phyloP scores from a whole-genome alignment of 1,139 yeast species.

The Suhomyces coccinellae region DNA sequence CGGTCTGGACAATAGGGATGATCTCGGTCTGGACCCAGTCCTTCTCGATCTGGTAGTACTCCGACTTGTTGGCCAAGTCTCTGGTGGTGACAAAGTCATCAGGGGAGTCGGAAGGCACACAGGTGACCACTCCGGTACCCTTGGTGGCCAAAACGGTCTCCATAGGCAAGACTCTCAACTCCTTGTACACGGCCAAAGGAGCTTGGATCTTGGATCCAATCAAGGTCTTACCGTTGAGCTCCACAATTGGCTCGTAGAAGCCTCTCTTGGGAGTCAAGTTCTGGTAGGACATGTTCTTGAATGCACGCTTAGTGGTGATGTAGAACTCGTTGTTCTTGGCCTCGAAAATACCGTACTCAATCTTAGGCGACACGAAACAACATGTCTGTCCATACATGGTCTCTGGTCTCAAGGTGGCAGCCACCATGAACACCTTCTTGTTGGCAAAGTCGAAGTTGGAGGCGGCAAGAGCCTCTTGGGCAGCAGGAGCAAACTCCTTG shows the following conservation, averaged over 20 bases:
- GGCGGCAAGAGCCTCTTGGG: slow-evolving; percentile 50
- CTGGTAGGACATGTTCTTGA: slow-evolving; percentile 96
- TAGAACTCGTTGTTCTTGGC: slow-evolving; percentile 77
- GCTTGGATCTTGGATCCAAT: slow-evolving; percentile 88
- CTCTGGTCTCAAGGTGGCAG: slow-evolving; percentile 98
- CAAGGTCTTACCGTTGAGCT: slow-evolving; percentile 68
- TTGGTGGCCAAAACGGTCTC: slow-evolving; percentile 91
- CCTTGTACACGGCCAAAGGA: slow-evolving; percentile 71
- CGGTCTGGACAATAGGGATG: slow-evolving; percentile 73
- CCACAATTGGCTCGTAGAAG: slow-evolving; percentile 57
- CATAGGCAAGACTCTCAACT: slow-evolving; percentile 91
- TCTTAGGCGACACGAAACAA: slow-evolving; percentile 96
- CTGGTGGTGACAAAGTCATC: slow-evolving; percentile 88
- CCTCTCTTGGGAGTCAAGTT: slow-evolving; percentile 91
- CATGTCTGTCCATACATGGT: slow-evolving; percentile 99
- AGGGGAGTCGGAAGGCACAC: slow-evolving; percentile 98
- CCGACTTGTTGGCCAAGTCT: slow-evolving; percentile 88
- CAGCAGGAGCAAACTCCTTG: slow-evolving; percentile 59
- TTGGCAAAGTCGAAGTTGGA: slow-evolving; percentile 44
- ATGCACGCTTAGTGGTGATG: slow-evolving; percentile 94
- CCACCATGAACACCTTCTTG: slow-evolving; percentile 79
- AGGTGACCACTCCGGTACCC: slow-evolving; percentile 99
- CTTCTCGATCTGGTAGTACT: slow-evolving; percentile 79
- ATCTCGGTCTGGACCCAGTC: slow-evolving; percentile 84
- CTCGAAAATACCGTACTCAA: slow-evolving; percentile 86